A percentile compares a stretch with the other conserved stretches of the same genome.
phyloP scores from a whole-genome alignment of 2,329 filamentous ascomycete genomes.

The Ceratocystiopsis sp. region DNA sequence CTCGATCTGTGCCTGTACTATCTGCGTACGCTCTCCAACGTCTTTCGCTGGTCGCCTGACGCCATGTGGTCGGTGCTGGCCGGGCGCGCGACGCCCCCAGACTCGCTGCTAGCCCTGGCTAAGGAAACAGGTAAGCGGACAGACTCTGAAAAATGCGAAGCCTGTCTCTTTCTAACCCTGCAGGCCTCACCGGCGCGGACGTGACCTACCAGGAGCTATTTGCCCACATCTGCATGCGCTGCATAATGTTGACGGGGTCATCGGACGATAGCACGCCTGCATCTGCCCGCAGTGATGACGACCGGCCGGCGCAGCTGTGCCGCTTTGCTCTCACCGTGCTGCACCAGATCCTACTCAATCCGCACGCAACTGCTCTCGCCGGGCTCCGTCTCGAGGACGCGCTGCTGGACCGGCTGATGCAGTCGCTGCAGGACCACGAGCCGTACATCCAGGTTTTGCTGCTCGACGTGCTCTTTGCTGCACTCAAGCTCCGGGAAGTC shows the following conservation, averaged over 20 bases:
- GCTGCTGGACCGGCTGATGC: conserved; percentile 50
- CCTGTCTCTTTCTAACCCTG: conserved; percentile 8
- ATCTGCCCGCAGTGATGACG: conserved; percentile 17
- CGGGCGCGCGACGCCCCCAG: conserved; percentile 36
- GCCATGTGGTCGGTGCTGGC: conserved; percentile 55
- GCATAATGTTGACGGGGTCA: conserved; percentile 27
- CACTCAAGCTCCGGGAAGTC: conserved; percentile 47
- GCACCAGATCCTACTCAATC: conserved; percentile 50
- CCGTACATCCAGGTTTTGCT: conserved; percentile 60
- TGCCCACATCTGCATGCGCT: conserved; percentile 46
- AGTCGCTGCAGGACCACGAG: conserved; percentile 43
- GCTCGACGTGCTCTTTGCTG: conserved; percentile 59
- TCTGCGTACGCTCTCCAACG: conserved; percentile 54
- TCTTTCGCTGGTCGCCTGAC: conserved; percentile 51
- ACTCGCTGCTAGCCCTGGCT: conserved; percentile 27
- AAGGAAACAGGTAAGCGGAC: conserved; percentile 32
- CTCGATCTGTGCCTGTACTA: conserved; percentile 65
- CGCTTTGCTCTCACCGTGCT: conserved; percentile 53
- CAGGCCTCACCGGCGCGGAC: conserved; percentile 22
- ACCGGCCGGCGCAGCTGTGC: conserved; percentile 49
- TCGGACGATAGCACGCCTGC: conserved; percentile 8
- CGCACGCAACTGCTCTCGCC: conserved; percentile 40
- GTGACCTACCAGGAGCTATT: conserved; percentile 52
- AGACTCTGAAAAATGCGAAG: not conserved
- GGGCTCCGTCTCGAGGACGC: conserved; percentile 51